These are phyloP conservation scores for Hymenoscyphus linearis DNA, from an alignment of 2,329 filamentous ascomycete genomes.

Conservation along the genomic window DNA sequence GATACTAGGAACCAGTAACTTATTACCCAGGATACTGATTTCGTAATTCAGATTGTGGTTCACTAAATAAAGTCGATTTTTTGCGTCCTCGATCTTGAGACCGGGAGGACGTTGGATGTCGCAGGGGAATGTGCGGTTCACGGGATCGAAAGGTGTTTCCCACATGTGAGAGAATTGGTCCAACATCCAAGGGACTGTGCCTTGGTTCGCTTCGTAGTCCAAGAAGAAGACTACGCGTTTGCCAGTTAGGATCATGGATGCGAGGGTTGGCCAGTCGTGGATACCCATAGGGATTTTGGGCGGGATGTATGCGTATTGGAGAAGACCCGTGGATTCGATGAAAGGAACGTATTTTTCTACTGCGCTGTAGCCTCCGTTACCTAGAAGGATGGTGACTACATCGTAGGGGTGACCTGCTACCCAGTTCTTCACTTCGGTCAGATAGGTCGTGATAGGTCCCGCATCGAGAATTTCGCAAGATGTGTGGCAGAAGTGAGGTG, in stretches of 20 bases:
- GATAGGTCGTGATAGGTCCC: conserved; percentile 70
- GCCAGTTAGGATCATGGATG: conserved; percentile 64
- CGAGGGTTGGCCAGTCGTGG: conserved; percentile 78
- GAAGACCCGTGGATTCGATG: conserved; percentile 67
- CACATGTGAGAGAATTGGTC: conserved; percentile 86
- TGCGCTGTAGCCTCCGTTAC: conserved; percentile 71
- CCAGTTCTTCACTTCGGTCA: conserved; percentile 66
- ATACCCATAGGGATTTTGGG: conserved; percentile 64
- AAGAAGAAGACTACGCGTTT: conserved; percentile 76
- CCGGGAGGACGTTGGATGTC: conserved; percentile 69
- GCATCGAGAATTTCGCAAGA: conserved; percentile 76
- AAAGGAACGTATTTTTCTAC: conserved; percentile 59
- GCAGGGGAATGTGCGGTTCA: conserved; percentile 65
- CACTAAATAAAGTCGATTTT: conserved; percentile 67
- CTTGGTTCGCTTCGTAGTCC: conserved; percentile 76
- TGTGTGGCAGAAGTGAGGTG: conserved; percentile 77
- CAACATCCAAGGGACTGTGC: conserved; percentile 72
- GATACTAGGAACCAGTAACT: conserved; percentile 67
- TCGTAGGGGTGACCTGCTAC: conserved; percentile 74
- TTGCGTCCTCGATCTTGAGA: conserved; percentile 47
- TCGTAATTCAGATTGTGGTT: conserved; percentile 90
- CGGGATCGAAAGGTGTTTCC: conserved; percentile 73
- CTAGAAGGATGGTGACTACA: conserved; percentile 80
- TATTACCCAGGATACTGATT: conserved; percentile 58
- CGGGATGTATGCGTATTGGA: conserved; percentile 68